phyloP scores from a whole-genome alignment of 1,139 yeast genomes.

The Yamadazyma oceani region DNA sequence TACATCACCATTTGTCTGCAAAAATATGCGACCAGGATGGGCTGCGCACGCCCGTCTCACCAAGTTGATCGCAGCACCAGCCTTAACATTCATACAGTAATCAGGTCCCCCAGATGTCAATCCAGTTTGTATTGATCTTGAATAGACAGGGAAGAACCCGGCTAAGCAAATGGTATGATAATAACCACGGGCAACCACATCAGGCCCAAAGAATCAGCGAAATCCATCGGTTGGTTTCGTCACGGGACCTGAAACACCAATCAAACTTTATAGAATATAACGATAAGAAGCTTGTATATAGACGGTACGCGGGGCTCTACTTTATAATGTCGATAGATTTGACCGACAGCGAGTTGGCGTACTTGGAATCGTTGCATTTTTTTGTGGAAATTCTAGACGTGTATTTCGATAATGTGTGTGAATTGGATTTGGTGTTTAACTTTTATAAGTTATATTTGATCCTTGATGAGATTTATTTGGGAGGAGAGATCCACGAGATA shows the following conservation, averaged over 20 bases:
- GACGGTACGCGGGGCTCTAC: slow-evolving; percentile 90
- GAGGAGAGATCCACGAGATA: slow-evolving; percentile 78
- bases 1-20: too few relatives aligned
- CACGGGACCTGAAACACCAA: slow-evolving; percentile 82
- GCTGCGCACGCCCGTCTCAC: too few relatives aligned
- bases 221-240: slow-evolving; percentile 77
- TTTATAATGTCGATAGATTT: slow-evolving; percentile 79
- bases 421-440: slow-evolving; percentile 82
- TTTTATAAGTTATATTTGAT: slow-evolving; percentile 71
- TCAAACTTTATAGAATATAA: slow-evolving; percentile 79
- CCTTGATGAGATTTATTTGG: slow-evolving; percentile 72
- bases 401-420: slow-evolving; percentile 90
- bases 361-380: slow-evolving; percentile 81
- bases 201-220: slow-evolving; percentile 59
- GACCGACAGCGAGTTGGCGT: slow-evolving; percentile 75
- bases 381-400: slow-evolving; percentile 87
- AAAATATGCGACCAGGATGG: too few relatives aligned
- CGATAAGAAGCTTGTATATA: slow-evolving; percentile 72
- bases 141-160: slow-evolving; percentile 94
- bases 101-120: slow-evolving; percentile 60
- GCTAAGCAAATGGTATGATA: slow-evolving; percentile 74
- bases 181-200: slow-evolving; percentile 39
- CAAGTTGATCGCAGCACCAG: too few relatives aligned
- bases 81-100: too few relatives aligned
- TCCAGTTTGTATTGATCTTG: slow-evolving; percentile 76